Conservation (phyloP, 352 stramenopile species). For the Peronospora belbahrii region DNA sequence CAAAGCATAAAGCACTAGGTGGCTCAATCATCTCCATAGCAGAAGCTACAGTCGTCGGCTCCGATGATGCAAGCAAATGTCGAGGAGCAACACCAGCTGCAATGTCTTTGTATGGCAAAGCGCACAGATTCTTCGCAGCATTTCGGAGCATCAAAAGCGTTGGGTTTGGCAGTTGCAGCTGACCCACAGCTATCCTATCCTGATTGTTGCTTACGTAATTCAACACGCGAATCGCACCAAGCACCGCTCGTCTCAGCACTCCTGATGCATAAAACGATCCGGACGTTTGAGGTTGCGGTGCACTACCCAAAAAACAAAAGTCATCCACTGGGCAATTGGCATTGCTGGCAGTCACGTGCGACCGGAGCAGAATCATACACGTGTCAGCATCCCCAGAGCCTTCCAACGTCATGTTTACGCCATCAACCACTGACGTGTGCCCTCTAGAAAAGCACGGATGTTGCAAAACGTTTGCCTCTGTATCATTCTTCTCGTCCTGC, state of each 20-base stretch:
- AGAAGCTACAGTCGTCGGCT: background rate
- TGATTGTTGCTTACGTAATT: slow-evolving; percentile 11
- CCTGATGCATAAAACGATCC: slow-evolving; percentile 50
- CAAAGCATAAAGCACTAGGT: slow-evolving; percentile 36
- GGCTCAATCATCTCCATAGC: slow-evolving; percentile 5
- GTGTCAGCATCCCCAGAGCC: slow-evolving; percentile 36
- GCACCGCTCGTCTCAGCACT: slow-evolving; percentile 19
- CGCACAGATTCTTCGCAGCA: slow-evolving; percentile 36
- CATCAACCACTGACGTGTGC: slow-evolving; percentile 11
- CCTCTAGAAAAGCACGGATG: slow-evolving; percentile 48
- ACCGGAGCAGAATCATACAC: slow-evolving; percentile 37
- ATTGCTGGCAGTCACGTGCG: slow-evolving; percentile 43
- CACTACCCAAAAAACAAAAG: slow-evolving; percentile 44
- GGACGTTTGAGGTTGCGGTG: slow-evolving; percentile 33
- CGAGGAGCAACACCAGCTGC: slow-evolving; percentile 1
- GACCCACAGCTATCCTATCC: slow-evolving; percentile 4
- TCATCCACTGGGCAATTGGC: slow-evolving; percentile 37
- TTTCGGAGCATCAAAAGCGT: slow-evolving; percentile 27
- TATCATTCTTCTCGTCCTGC: slow-evolving; percentile 4
- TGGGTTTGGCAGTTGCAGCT: slow-evolving; percentile 41
- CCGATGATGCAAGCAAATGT: background rate
- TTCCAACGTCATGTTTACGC: slow-evolving; percentile 20
- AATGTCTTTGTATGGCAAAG: slow-evolving; percentile 18
- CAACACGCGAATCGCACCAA: slow-evolving; percentile 29
- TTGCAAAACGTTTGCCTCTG: slow-evolving; percentile 6